Base-by-base conservation (phyloP, 164 flowering plant species). In the Sextonia rubra region DNA sequence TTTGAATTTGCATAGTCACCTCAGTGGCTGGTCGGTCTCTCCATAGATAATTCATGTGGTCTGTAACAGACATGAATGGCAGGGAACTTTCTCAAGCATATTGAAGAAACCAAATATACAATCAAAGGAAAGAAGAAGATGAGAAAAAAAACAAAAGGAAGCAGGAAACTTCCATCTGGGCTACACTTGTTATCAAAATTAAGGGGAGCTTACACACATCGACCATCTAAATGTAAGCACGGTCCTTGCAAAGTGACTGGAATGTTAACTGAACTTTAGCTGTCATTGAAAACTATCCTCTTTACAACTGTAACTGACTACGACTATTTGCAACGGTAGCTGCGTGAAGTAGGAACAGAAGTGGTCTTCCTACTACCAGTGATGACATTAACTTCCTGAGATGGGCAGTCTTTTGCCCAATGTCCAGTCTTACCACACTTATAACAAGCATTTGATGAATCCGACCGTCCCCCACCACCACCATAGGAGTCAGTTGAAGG, bases 391-490 rank as follows among this genome's bases (percentile, higher is more conserved):
- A 22, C 18, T 69, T 75, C 72, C 48, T 75, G 72, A 27, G 63
- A 63, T 37, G 74, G 44, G 76, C 87, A 84, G 70, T 84, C 85
- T 67, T 55, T 82, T 37, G 87, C 82, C 87, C 87, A 84, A 70
- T 84, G 87, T 24, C 85, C 85, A 62, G 84, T 26, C 74, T 77
- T 67, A 29, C 79, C 76, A 58, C 87, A 82, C 66, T 84, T 84
- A 47, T 73, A 82, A 74, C 87, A 82, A 47, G 77, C 49, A 20
- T 78, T 76, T 60, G 80, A 55, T 64, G 82, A 77, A 70, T 70
- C 75, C 67, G 78, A 27, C 55, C 69, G 79, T 44, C 69, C 78
- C 49, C 82, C 76, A 17, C 26, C 37, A 37, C 24, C 66, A 61
- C 49, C 67, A 48, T 55, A 2, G 37, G 71, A 24, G 56, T 67